Evolutionary conservation across 2,329 filamentous ascomycete species (phyloP), one percentile per base, ranked within the genome.

Genomic region (Coniochaeta sp.): DNA sequence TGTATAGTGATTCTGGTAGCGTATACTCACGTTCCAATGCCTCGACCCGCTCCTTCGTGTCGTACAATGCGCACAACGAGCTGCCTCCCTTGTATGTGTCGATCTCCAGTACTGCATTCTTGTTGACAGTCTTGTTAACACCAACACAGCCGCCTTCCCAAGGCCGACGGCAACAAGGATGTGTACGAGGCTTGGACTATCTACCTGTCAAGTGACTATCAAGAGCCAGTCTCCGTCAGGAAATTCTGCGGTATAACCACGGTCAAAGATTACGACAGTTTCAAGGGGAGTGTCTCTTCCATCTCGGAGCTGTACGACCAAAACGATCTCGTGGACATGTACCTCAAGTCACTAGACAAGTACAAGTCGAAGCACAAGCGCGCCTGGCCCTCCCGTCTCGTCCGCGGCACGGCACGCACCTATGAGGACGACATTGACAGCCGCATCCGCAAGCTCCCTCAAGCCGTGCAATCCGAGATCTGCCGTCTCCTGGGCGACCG

Each of bases 171-270:
- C 28, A 64, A 61, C 1, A 60, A 64, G 58, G 59, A 65, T 7
- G 64, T 68, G 24, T 70, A 70, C 40, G 69, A 71, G 57, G 68
- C 65, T n/a, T 70, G 65, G 65, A 63, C 61, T 16, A 52, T 71
- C 24, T 60, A 59, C 55, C 50, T 60, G 26, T 59, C 62, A 17
- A 61, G 63, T 16, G 60, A 62, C n/a, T 61, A 28, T 11, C 40
- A 59, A 17, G 57, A 64, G 24, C 22, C 54, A 11, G 24, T 61
- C 3, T 56, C 59, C 7, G 61, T 63, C n/a, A 55, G 22, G 19
- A 66, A 63, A 7, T 43, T 66, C 31, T 63, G 66, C 34, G 68
- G 67, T 9, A 17, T 66, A 38, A 58, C 62, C 14, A 17, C 54
- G 17, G n/a, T 61, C 17, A 36, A 64, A 34, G 11, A 62, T 6